phyloP scores from a whole-genome alignment of 495 filamentous ascomycete genomes.

The Penicillium verhagenii region DNA sequence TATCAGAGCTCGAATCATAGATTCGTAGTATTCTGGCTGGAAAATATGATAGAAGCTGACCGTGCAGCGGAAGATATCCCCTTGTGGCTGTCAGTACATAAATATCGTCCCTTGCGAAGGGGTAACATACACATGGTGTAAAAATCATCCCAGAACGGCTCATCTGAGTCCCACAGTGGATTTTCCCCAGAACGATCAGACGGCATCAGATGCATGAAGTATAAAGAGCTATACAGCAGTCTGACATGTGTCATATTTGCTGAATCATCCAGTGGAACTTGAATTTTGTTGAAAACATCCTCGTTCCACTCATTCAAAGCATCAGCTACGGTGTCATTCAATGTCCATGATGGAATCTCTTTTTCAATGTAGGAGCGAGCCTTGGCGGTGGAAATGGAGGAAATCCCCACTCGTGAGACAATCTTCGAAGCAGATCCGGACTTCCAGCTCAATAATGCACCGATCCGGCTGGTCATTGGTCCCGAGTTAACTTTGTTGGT shows the following conservation, averaged over 20 bases:
- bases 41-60: slow-evolving; percentile 65
- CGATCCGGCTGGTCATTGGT: slow-evolving; percentile 38
- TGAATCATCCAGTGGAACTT: slow-evolving; percentile 51
- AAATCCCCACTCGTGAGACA: slow-evolving; percentile 63
- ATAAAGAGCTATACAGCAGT: slow-evolving; percentile 67
- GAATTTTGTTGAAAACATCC: slow-evolving; percentile 61
- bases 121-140: slow-evolving; percentile 39
- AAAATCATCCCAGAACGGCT: slow-evolving; percentile 69
- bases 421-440: slow-evolving; percentile 31
- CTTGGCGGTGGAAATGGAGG: slow-evolving; percentile 32
- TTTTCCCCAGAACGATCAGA: slow-evolving; percentile 76
- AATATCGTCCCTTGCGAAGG: no score
- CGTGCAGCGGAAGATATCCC: slow-evolving; percentile 32
- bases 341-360: slow-evolving; percentile 56
- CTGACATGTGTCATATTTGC: slow-evolving; percentile 60
- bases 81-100: slow-evolving; percentile 26
- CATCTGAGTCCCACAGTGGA: slow-evolving; percentile 61
- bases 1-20: slow-evolving; percentile 62
- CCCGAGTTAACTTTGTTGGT: slow-evolving; percentile 29
- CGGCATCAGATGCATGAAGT: slow-evolving; percentile 65
- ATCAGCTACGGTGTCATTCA: slow-evolving; percentile 48
- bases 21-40: slow-evolving; percentile 59
- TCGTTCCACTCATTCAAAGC: slow-evolving; percentile 57
- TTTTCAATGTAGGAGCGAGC: slow-evolving; percentile 50
- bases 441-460: slow-evolving; percentile 35